Evolutionary conservation across 164 flowering plant species (phyloP).

Genomic region (Umbilicus rupestris): DNA sequence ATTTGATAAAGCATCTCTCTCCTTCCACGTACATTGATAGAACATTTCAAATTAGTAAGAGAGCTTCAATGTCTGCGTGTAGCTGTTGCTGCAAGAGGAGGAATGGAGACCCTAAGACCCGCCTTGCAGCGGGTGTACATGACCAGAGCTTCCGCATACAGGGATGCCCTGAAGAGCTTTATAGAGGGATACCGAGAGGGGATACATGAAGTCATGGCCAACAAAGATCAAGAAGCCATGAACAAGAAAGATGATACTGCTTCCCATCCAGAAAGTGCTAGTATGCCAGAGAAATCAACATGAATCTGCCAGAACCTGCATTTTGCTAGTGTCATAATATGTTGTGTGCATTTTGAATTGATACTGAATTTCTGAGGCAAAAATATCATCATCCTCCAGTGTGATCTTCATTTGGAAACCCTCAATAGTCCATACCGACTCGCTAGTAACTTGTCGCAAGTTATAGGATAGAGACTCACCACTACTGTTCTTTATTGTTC

Average conservation of each 20-base stretch:
- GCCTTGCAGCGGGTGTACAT: slow-evolving; percentile 82
- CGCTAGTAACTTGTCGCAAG: too few relatives aligned
- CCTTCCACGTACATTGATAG: too few relatives aligned
- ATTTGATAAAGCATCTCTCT: background rate
- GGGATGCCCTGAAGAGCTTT: slow-evolving; percentile 77
- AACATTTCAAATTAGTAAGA: background rate
- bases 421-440: too few relatives aligned
- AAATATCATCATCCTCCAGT: too few relatives aligned
- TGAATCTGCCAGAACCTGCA: slow-evolving; percentile 7
- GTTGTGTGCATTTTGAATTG: background rate
- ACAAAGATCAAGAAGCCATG: slow-evolving; percentile 61
- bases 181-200: slow-evolving; percentile 88
- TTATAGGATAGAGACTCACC: too few relatives aligned
- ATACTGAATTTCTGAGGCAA: background rate
- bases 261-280: slow-evolving; percentile 32
- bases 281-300: slow-evolving; percentile 20
- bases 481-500: background rate
- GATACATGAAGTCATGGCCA: slow-evolving; percentile 56
- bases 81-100: slow-evolving; percentile 97
- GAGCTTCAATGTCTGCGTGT: slow-evolving; percentile 8
- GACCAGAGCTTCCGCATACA: slow-evolving; percentile 83
- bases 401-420: too few relatives aligned
- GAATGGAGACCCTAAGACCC: slow-evolving; percentile 86
- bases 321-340: slow-evolving; percentile 8
- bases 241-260: slow-evolving; percentile 42